phyloP scores from a whole-genome alignment of 305 asterid genomes.

The Fraxinus floribunda region DNA sequence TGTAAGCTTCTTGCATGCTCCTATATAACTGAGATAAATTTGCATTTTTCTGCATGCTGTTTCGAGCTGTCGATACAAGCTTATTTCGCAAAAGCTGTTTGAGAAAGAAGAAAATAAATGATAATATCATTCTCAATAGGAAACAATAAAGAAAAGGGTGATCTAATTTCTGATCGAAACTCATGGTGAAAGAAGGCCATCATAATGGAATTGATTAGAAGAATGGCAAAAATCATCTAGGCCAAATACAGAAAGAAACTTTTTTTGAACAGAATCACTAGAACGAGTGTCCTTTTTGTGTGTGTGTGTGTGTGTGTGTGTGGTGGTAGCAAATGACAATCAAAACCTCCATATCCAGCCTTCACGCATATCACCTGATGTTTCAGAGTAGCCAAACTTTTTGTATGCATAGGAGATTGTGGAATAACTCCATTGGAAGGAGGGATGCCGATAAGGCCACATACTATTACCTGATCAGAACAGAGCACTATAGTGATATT shows the following conservation, averaged over 20 bases:
- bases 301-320: too few species aligned
- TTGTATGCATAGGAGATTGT: conserved; percentile 98
- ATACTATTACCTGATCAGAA: conserved; percentile 61
- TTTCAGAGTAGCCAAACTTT: conserved; percentile 89
- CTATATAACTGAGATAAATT: conserved; percentile 70
- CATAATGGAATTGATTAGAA: neutral
- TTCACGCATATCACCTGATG: conserved; percentile 60
- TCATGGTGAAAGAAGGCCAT: too few species aligned
- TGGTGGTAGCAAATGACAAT: neutral
- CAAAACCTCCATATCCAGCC: neutral
- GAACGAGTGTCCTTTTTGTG: too few species aligned
- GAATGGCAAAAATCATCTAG: neutral
- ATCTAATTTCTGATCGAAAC: neutral
- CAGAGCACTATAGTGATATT: neutral
- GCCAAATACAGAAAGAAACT: too few species aligned
- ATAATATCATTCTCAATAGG: too few species aligned
- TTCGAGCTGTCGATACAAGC: conserved; percentile 76
- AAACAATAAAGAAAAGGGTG: neutral
- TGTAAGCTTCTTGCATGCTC: conserved; percentile 79
- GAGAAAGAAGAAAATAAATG: neutral
- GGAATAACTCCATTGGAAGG: conserved; percentile 98
- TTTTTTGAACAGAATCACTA: too few species aligned
- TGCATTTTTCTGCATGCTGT: conserved; percentile 61
- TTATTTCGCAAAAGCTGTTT: conserved; percentile 85
- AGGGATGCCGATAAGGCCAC: conserved; percentile 96